Percentiles rank a stretch among this genome's conserved stretches.
Conservation (phyloP, 257 asterid species). For the Solanum neorickii region DNA sequence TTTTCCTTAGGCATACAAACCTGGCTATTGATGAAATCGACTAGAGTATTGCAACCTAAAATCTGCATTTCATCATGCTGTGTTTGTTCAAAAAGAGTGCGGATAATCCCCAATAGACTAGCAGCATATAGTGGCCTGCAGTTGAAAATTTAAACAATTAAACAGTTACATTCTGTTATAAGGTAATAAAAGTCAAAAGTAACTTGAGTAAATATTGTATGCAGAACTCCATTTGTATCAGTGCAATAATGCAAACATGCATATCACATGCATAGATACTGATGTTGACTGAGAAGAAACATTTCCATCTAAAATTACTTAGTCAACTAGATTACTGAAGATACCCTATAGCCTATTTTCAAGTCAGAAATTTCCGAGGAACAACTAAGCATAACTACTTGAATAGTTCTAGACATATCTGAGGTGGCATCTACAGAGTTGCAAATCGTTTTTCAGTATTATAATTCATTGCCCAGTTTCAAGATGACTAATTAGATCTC, state of each 20-base stretch:
- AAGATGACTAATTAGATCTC: neutral
- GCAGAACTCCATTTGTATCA: neutral
- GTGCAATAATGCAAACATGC: neutral
- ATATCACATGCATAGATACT: neutral
- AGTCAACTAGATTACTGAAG: neutral
- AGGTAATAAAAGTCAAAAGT: neutral
- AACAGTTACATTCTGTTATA: neutral
- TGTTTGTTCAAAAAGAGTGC: slow-evolving; percentile 32
- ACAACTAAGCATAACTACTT: neutral
- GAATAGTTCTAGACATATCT: neutral
- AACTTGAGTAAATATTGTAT: neutral
- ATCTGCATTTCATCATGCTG: slow-evolving; percentile 31
- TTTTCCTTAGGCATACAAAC: slow-evolving; percentile 6
- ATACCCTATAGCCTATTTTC: neutral
- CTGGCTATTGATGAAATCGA: slow-evolving; percentile 34
- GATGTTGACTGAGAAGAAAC: neutral
- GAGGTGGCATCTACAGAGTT: neutral
- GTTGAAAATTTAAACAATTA: neutral
- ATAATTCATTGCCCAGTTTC: neutral
- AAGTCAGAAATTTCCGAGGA: neutral
- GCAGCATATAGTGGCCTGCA: slow-evolving; percentile 46
- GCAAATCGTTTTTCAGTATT: neutral
- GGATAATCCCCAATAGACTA: slow-evolving; percentile 33
- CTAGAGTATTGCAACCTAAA: slow-evolving; percentile 31
- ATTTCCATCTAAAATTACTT: neutral